Percentiles rank a stretch among this genome's conserved stretches.
Evolutionary conservation across 1,139 yeast species (phyloP).

Genomic region (Suhomyces coccinellae): DNA sequence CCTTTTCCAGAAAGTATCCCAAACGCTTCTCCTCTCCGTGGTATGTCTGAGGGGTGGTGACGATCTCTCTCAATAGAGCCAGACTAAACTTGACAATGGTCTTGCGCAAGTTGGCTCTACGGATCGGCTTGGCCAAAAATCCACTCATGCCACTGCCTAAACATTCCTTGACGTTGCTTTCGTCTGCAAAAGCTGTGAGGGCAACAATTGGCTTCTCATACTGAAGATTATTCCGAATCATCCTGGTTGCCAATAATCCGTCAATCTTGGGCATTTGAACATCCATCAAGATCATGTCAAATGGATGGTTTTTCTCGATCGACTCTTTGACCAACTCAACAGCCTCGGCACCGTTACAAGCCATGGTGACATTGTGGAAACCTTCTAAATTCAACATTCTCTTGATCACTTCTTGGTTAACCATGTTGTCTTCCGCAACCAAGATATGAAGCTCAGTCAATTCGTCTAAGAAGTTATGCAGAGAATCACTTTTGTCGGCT

Average conservation of each 20-base stretch:
- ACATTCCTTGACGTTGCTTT: constrained; percentile 77
- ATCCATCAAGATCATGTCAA: constrained; percentile 87
- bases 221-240: constrained; percentile 64
- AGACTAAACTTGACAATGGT: constrained; percentile 50
- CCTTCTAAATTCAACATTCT: constrained; percentile 86
- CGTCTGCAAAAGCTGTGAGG: constrained; percentile 91
- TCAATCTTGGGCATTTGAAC: constrained; percentile 95
- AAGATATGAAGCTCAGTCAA: constrained; percentile 54
- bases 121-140: constrained; percentile 82
- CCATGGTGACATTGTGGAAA: constrained; percentile 65
- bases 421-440: constrained; percentile 93
- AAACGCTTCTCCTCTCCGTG: constrained; percentile 19
- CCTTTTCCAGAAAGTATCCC: constrained; percentile 10
- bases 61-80: constrained; percentile 23
- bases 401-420: constrained; percentile 86
- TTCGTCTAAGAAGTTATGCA: constrained; percentile 28
- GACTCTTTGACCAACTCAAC: constrained; percentile 60
- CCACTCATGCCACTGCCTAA: constrained; percentile 84
- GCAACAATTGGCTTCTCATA: constrained; percentile 84
- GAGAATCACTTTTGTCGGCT: constrained; percentile 19
- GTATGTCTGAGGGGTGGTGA: constrained; percentile 28
- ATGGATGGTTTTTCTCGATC: constrained; percentile 32
- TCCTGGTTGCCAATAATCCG: constrained; percentile 78
- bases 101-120: constrained; percentile 63
- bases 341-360: constrained; percentile 90